Evolutionary conservation across 371 early-diverging fungal species (phyloP).

Genomic region (Blastocladiella emersonii): DNA sequence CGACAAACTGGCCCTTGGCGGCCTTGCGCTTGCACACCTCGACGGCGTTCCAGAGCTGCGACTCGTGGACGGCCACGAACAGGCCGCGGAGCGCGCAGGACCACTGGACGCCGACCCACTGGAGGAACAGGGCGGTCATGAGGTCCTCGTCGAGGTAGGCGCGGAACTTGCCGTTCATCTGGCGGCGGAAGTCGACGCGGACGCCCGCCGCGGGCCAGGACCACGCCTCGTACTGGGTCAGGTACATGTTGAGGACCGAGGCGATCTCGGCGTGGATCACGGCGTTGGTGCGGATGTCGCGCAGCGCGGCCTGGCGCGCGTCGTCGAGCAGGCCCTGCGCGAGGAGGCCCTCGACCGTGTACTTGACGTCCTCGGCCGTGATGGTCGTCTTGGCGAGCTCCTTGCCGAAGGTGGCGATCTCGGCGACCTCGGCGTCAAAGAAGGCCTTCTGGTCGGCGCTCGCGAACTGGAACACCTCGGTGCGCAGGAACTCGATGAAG

Average conservation of each 20-base stretch:
- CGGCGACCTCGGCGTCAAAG: neutral
- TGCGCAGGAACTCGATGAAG: neutral
- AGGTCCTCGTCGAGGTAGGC: slow-evolving; percentile 10
- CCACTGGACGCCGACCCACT: slow-evolving; percentile 10
- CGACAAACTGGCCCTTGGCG: too few relatives aligned
- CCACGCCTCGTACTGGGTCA: slow-evolving; percentile 9
- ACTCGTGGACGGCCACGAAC: neutral
- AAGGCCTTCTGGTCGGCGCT: neutral
- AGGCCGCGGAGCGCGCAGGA: slow-evolving; percentile 2
- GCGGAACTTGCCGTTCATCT: slow-evolving; percentile 10
- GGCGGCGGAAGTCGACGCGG: slow-evolving; percentile 7
- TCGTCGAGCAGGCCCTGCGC: neutral
- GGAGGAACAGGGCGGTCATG: slow-evolving; percentile 11
- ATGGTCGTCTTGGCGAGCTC: slow-evolving; percentile 4
- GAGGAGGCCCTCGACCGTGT: neutral
- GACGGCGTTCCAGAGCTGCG: neutral
- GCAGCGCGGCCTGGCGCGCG: neutral
- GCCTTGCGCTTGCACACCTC: too few relatives aligned
- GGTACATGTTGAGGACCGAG: slow-evolving; percentile 7
- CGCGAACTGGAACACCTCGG: neutral
- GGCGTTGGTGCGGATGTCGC: slow-evolving; percentile 7
- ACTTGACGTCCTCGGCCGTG: slow-evolving; percentile 4
- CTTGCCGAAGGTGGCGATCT: slow-evolving; percentile 2
- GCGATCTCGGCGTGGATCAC: slow-evolving; percentile 7
- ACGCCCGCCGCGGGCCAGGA: slow-evolving; percentile 9